These are phyloP conservation scores for Schwanniomyces etchellsii DNA, from an alignment of 1,139 yeast species.

Conservation along the genomic window DNA sequence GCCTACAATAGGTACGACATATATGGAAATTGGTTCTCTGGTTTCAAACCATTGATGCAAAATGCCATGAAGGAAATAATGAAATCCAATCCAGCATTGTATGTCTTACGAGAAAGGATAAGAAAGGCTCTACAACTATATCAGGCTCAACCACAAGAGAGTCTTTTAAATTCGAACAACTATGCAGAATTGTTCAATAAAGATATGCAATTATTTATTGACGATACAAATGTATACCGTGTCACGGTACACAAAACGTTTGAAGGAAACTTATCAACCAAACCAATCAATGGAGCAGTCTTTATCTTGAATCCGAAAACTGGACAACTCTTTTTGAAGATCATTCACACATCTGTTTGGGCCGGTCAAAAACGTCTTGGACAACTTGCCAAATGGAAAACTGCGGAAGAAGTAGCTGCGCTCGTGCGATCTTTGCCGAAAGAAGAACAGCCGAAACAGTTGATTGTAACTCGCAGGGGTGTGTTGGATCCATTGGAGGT, in stretches of 20 bases:
- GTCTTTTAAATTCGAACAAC: slow-evolving; percentile 81
- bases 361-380: slow-evolving; percentile 94
- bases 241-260: slow-evolving; percentile 90
- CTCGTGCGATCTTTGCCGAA: slow-evolving; percentile 80
- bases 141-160: slow-evolving; percentile 91
- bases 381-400: slow-evolving; percentile 95
- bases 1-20: slow-evolving; percentile 96
- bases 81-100: slow-evolving; percentile 92
- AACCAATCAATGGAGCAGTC: slow-evolving; percentile 90
- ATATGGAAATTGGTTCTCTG: slow-evolving; percentile 97
- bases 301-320: slow-evolving; percentile 86
- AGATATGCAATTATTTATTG: slow-evolving; percentile 79
- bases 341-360: slow-evolving; percentile 94
- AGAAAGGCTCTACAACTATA: slow-evolving; percentile 90
- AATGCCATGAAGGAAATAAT: slow-evolving; percentile 91
- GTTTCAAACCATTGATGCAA: slow-evolving; percentile 82
- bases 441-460: slow-evolving; percentile 92
- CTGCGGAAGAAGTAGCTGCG: slow-evolving; percentile 97
- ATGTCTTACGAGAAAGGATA: slow-evolving; percentile 87
- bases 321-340: slow-evolving; percentile 82
- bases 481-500: slow-evolving; percentile 94
- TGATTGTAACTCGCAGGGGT: slow-evolving; percentile 86
- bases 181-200: slow-evolving; percentile 85
- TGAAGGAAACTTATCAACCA: slow-evolving; percentile 90
- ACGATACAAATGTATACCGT: slow-evolving; percentile 89